A percentile compares a stretch with the other conserved stretches of the same genome.
Conservation (phyloP, 2,329 filamentous ascomycete genomes). For the Xylaria sp. region DNA sequence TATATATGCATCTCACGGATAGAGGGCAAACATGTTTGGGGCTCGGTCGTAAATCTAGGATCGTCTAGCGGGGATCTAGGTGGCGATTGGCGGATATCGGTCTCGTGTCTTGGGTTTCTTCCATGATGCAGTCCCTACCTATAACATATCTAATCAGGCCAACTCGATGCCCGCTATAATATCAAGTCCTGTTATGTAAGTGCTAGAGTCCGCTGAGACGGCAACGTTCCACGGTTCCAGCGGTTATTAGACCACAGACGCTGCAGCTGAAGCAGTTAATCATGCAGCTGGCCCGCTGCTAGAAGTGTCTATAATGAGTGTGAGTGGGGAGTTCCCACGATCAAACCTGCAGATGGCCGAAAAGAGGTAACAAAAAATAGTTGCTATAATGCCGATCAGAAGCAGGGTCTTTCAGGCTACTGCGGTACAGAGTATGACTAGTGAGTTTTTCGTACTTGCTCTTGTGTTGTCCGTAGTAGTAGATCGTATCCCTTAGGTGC, state of each 20-base stretch:
- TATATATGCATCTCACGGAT: slow-evolving; percentile 21
- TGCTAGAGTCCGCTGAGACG: slow-evolving; percentile 1
- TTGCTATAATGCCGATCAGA: slow-evolving; percentile 29
- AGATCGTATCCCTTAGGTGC: slow-evolving; percentile 6
- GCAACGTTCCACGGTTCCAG: slow-evolving; percentile 23
- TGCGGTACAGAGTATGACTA: slow-evolving; percentile 7
- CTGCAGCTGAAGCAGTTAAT: slow-evolving; percentile 14
- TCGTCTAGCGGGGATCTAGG: slow-evolving; percentile 5
- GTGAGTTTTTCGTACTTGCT: slow-evolving; percentile 7
- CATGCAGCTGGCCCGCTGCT: slow-evolving; percentile 29
- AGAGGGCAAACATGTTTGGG: slow-evolving; percentile 28
- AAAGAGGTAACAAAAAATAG: slow-evolving; percentile 29
- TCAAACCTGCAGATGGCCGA: slow-evolving; percentile 36
- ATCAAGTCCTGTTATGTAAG: slow-evolving; percentile 1
- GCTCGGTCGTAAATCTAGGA: slow-evolving; percentile 12
- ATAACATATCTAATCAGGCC: background rate
- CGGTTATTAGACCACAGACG: slow-evolving; percentile 24
- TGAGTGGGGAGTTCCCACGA: slow-evolving; percentile 34
- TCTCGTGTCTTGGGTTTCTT: background rate
- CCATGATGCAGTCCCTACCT: background rate
- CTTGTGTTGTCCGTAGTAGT: slow-evolving; percentile 1
- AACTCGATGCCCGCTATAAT: slow-evolving; percentile 3
- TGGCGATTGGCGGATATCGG: slow-evolving; percentile 4
- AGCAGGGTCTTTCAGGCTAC: slow-evolving; percentile 30
- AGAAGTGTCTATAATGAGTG: slow-evolving; percentile 23